These are phyloP conservation scores for Cladorrhinum sp. DNA, from an alignment of 2,329 filamentous ascomycete genomes.

Conservation along the genomic window DNA sequence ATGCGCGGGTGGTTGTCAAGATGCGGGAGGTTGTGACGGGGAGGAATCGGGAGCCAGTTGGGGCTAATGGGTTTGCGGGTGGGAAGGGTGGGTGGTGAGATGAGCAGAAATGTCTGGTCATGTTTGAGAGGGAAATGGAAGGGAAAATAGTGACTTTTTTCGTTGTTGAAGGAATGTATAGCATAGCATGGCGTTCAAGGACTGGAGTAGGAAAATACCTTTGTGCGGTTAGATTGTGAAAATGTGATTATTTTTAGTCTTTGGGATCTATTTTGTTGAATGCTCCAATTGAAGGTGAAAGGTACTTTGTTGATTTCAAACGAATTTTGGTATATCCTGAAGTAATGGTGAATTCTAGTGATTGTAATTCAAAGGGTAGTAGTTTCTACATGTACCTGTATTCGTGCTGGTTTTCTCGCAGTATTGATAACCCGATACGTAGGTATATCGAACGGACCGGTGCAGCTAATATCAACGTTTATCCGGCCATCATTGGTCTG, in stretches of 20 bases:
- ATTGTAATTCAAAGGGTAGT: no score
- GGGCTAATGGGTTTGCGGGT: conserved; percentile 2
- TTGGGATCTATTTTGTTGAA: no score
- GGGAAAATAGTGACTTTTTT: not conserved
- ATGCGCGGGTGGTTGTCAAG: conserved; percentile 21
- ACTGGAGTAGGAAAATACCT: not conserved
- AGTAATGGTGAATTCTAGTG: no score
- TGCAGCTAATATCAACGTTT: no score
- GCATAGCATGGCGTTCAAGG: not conserved
- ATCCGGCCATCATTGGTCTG: no score
- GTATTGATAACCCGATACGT: no score
- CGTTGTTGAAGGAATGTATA: not conserved
- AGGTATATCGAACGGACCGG: no score
- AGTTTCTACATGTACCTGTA: no score
- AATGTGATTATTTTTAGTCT: not conserved
- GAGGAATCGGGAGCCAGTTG: conserved; percentile 9
- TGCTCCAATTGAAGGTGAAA: no score
- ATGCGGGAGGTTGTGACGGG: conserved; percentile 28
- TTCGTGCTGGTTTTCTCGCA: no score
- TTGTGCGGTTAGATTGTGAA: not conserved
- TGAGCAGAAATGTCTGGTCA: not conserved
- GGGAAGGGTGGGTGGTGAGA: not conserved
- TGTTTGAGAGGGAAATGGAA: not conserved
- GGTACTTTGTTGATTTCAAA: no score
- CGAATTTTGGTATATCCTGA: no score